A percentile compares a stretch with the other conserved stretches of the same genome.
These are phyloP conservation scores for Cylindrotheca closterium DNA, from an alignment of 108 stramenopile genomes.

Conservation along the genomic window DNA sequence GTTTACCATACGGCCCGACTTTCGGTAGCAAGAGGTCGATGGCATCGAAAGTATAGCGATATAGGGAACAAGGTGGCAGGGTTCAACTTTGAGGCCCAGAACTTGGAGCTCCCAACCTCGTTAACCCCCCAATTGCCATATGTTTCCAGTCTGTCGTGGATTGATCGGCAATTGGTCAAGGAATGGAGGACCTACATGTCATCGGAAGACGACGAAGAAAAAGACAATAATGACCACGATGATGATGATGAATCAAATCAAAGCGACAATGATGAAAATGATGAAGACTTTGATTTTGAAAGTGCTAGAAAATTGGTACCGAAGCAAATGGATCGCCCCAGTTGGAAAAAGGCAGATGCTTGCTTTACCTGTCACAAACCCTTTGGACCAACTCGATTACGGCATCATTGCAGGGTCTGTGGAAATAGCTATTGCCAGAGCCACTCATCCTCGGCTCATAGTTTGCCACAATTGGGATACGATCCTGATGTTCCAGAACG, in stretches of 20 bases:
- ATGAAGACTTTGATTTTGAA: conserved; percentile 50
- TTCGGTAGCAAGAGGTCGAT: conserved; percentile 32
- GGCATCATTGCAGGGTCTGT: conserved; percentile 93
- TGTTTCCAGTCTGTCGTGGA: conserved; percentile 74
- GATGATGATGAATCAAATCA: conserved; percentile 16
- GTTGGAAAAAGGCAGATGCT: conserved; percentile 62
- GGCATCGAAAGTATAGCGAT: conserved; percentile 54
- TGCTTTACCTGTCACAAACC: conserved; percentile 65
- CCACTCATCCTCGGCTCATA: conserved; percentile 59
- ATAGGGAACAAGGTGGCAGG: conserved; percentile 43
- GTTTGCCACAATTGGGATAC: conserved; percentile 84
- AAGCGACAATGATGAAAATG: neutral
- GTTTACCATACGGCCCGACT: conserved; percentile 43
- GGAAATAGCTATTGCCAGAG: conserved; percentile 81
- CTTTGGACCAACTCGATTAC: conserved; percentile 84
- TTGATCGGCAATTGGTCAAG: conserved; percentile 79
- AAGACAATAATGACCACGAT: neutral
- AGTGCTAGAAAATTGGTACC: conserved; percentile 72
- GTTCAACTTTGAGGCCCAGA: conserved; percentile 11
- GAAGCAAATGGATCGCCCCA: conserved; percentile 53
- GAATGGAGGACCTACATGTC: conserved; percentile 82
- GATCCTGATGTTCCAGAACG: conserved; percentile 78
- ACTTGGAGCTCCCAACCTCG: conserved; percentile 3
- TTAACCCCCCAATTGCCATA: conserved; percentile 31
- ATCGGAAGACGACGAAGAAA: conserved; percentile 6